Conservation (phyloP, 495 filamentous ascomycete genomes). For the Penicillium manginii region DNA sequence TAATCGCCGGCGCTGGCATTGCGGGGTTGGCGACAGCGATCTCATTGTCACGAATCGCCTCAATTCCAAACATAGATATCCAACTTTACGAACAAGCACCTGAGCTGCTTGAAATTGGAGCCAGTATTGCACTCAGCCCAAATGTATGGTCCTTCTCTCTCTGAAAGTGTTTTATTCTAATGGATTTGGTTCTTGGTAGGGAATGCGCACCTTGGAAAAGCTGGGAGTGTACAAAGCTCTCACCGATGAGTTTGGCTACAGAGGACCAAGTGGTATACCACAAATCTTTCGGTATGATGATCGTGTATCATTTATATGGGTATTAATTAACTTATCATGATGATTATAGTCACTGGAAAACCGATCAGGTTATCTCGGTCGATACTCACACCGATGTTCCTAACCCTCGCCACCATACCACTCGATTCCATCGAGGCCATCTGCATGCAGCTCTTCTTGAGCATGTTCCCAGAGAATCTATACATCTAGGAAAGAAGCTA, state of each 20-base stretch:
- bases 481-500: slow-evolving; percentile 31
- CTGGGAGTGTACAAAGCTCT: slow-evolving; percentile 47
- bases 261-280: slow-evolving; percentile 44
- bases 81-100: slow-evolving; percentile 51
- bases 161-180: slow-evolving; percentile 7
- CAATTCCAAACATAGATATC: slow-evolving; percentile 41
- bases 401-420: slow-evolving; percentile 46
- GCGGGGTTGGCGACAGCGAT: slow-evolving; percentile 52
- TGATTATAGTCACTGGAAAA: slow-evolving; percentile 42
- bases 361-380: slow-evolving; percentile 47
- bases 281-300: slow-evolving; percentile 33
- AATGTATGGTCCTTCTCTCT: slow-evolving; percentile 34
- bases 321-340: neutral
- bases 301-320: neutral
- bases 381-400: slow-evolving; percentile 42
- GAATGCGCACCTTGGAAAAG: slow-evolving; percentile 51
- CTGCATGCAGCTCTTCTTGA: slow-evolving; percentile 48
- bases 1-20: slow-evolving; percentile 53
- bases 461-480: slow-evolving; percentile 38
- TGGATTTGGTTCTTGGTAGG: slow-evolving; percentile 18
- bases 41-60: slow-evolving; percentile 33
- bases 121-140: slow-evolving; percentile 53
- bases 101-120: slow-evolving; percentile 51
- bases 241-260: slow-evolving; percentile 42
- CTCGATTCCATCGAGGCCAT: slow-evolving; percentile 52